Evolutionary conservation across 352 stramenopile species (phyloP).

Genomic region (Blastocystis sp.): DNA sequence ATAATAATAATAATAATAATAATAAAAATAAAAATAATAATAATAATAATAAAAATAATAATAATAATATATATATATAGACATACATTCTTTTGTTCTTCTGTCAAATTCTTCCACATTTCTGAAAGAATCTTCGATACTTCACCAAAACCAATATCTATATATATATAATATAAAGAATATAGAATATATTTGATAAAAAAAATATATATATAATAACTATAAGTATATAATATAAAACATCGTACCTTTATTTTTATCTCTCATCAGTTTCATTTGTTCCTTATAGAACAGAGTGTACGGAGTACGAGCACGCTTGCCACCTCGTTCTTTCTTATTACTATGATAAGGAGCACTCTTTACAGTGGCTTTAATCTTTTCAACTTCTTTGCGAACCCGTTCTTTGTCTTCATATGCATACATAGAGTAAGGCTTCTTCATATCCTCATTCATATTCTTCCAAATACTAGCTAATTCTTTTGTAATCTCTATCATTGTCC

Average conservation of each 20-base stretch:
- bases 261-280: constrained; percentile 16
- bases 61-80: too few species aligned
- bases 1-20: too few species aligned
- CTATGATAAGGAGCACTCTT: background rate
- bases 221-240: background rate
- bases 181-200: too few species aligned
- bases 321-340: constrained; percentile 11
- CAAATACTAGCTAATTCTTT: background rate
- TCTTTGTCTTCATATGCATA: constrained; percentile 35
- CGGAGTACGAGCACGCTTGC: constrained; percentile 21
- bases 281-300: constrained; percentile 38
- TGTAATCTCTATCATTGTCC: constrained; percentile 19
- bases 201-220: too few species aligned
- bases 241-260: constrained; percentile 2
- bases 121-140: constrained; percentile 27
- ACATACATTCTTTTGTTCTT: constrained; percentile 28
- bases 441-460: constrained; percentile 17
- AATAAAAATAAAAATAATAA: too few species aligned
- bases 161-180: too few species aligned
- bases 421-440: background rate
- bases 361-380: constrained; percentile 29
- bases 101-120: constrained; percentile 21
- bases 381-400: constrained; percentile 7
- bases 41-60: too few species aligned
- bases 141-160: constrained; percentile 21